phyloP scores from a whole-genome alignment of 306 rosid genomes.

The Parietaria judaica region DNA sequence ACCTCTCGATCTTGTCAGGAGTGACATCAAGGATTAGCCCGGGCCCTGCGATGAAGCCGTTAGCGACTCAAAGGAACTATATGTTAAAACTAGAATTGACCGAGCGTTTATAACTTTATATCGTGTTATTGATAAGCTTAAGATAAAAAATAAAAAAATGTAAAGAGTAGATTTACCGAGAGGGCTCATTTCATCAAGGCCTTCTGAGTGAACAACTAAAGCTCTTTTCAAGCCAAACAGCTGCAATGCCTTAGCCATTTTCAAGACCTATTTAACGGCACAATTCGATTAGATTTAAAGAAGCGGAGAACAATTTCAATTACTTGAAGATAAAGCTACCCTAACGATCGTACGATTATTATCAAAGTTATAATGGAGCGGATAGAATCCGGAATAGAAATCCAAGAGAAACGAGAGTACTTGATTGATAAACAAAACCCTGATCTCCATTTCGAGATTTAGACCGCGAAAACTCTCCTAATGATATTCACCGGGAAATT shows the following conservation, averaged over 20 bases:
- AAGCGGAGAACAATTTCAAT: neutral
- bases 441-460: no score
- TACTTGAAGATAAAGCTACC: neutral
- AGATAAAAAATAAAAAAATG: conserved; percentile 12
- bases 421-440: no score
- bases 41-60: conserved; percentile 45
- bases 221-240: conserved; percentile 89
- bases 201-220: conserved; percentile 91
- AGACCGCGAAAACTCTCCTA: no score
- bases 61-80: no score
- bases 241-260: conserved; percentile 81
- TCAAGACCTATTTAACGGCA: conserved; percentile 46
- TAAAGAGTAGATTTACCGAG: conserved; percentile 46
- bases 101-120: neutral
- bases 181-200: conserved; percentile 96
- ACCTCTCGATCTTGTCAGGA: conserved; percentile 58
- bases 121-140: neutral
- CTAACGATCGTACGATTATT: neutral
- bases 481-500: no score
- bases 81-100: conserved; percentile 1
- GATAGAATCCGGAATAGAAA: no score
- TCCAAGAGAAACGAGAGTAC: no score
- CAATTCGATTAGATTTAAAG: neutral
- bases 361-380: no score
- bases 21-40: conserved; percentile 82